Evolutionary conservation across 2,329 filamentous ascomycete species (phyloP), one percentile per base, ranked within the genome.

Genomic region (Huntiella decipiens): DNA sequence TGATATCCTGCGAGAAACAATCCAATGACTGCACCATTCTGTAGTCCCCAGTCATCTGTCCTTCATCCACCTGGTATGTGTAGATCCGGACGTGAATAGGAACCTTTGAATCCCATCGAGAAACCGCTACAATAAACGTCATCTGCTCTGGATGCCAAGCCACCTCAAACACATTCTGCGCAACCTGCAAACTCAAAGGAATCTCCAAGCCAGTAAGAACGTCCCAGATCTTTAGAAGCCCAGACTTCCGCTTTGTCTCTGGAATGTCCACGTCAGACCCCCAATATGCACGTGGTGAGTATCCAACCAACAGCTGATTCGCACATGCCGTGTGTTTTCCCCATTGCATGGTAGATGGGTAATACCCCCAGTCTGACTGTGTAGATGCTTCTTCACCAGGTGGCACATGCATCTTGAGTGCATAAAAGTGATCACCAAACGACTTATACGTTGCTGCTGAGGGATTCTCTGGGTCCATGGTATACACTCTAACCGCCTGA

Each of bases 121-220:
- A 71, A 0, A 73, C 77, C 2, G 73, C 74, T 3, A 66, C 72
- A 4, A 73, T 60, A 52, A 79, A 79, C 16, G 63, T 61, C 2
- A 62, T 58, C 39, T 69, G 60, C 0, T 55, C 63, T 0, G 75
- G 74, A 53, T 79, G 75, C 75, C 75, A 79, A 0, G 66, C 60
- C 2, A 78, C 70, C 53, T 79, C 75, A 38, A 79, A 79, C 1
- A 78, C 71, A 47, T 79, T 79, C 39, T 73, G 66, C 1, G 66
- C 67, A 1, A 66, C 67, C 1, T 65, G 68, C 3, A 68, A 67
- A 15, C 64, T 58, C 3, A 79, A 63, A 4, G 60, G 62, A 38
- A 75, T 59, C 38, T 64, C 60, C 7, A 61, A 55, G 7, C 62
- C 61, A 2, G 59, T 60, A 0, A 56, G 46, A 0, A 68, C 66